These are phyloP conservation scores for Haplosporangium sp. DNA, from an alignment of 371 early-diverging fungal species.

Conservation along the genomic window DNA sequence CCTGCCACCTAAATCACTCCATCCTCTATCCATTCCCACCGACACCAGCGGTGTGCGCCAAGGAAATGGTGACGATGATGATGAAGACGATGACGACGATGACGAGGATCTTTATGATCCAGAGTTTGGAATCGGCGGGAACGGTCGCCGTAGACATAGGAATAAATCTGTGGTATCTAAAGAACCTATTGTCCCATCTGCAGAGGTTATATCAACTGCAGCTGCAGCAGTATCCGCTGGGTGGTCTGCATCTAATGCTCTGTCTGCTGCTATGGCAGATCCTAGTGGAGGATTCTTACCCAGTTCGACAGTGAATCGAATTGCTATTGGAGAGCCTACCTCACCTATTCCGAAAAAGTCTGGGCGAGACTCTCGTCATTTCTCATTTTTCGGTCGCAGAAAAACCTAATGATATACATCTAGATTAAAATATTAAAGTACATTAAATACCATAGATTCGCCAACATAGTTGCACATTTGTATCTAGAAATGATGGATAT, in stretches of 20 bases:
- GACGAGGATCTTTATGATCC: constrained; percentile 40
- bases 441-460: not conserved
- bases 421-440: not conserved
- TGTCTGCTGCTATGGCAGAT: constrained; percentile 24
- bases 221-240: constrained; percentile 21
- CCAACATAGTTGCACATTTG: too few species aligned
- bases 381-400: not conserved
- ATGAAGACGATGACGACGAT: constrained; percentile 12
- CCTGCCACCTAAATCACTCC: too few species aligned
- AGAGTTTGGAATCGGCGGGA: constrained; percentile 33
- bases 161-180: not conserved
- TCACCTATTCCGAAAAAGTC: too few species aligned
- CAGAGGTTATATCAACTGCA: constrained; percentile 25
- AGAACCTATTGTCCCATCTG: constrained; percentile 9
- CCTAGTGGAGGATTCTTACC: constrained; percentile 16
- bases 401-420: too few species aligned
- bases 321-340: too few species aligned
- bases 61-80: too few species aligned
- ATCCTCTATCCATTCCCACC: too few species aligned
- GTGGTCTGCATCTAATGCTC: constrained; percentile 19
- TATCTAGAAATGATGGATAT: too few species aligned
- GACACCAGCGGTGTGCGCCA: too few species aligned
- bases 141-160: constrained; percentile 12
- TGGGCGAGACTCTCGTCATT: too few species aligned
- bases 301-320: not conserved